Percentiles rank a stretch among this genome's conserved stretches.
phyloP scores from a whole-genome alignment of 352 stramenopile genomes.

The Detonula confervacea region DNA sequence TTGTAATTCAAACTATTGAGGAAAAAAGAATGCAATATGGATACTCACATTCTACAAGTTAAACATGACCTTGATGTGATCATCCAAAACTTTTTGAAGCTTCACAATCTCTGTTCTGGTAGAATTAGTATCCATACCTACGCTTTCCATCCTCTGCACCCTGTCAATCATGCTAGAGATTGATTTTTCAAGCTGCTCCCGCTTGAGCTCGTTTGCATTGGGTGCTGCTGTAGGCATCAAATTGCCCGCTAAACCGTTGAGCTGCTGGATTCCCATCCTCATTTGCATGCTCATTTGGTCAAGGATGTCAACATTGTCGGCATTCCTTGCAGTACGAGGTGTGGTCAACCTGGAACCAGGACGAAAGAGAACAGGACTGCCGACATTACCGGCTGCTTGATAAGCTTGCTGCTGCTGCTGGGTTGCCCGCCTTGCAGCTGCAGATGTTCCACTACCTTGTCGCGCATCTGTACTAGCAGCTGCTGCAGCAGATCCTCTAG shows the following conservation, averaged over 20 bases:
- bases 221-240: neutral
- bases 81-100: neutral
- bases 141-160: neutral
- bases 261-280: neutral
- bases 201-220: neutral
- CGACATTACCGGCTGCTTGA: neutral
- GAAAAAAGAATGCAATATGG: no score
- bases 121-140: neutral
- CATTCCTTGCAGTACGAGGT: neutral
- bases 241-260: neutral
- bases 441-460: no score
- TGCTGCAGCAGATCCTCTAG: neutral
- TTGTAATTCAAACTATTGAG: neutral
- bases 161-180: neutral
- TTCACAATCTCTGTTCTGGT: neutral
- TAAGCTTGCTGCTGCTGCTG: neutral
- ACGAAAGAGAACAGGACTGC: neutral
- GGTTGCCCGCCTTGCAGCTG: no score
- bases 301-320: constrained; percentile 6
- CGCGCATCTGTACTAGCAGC: no score
- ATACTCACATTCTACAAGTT: neutral
- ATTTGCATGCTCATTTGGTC: constrained; percentile 1
- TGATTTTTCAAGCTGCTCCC: neutral
- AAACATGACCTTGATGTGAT: neutral
- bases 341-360: neutral